These are phyloP conservation scores for Phytophthora vignae DNA, from an alignment of 352 stramenopile genomes.

Conservation along the genomic window DNA sequence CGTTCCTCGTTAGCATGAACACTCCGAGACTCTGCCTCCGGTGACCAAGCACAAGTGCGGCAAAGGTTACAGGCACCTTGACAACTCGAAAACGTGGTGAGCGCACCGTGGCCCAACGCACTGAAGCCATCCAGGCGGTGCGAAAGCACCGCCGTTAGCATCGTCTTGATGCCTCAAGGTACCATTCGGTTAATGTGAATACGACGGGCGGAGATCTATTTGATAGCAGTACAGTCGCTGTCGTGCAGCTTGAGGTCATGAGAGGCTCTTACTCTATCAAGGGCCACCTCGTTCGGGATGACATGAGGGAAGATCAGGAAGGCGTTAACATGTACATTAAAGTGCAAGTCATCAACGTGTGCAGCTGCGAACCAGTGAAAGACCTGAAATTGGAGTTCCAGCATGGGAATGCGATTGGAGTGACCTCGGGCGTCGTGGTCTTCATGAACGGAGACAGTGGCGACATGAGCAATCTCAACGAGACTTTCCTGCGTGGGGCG, in stretches of 20 bases:
- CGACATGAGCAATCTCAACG: slow-evolving; percentile 27
- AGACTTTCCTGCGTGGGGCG: slow-evolving; percentile 34
- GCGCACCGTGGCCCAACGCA: slow-evolving; percentile 17
- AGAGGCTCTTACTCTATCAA: slow-evolving; percentile 36
- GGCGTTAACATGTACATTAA: slow-evolving; percentile 31
- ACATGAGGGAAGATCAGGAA: slow-evolving; percentile 28
- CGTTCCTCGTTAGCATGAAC: slow-evolving; percentile 11
- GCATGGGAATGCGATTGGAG: slow-evolving; percentile 34
- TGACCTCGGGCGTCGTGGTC: slow-evolving; percentile 35
- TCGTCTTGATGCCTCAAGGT: slow-evolving; percentile 9
- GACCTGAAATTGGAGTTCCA: slow-evolving; percentile 34
- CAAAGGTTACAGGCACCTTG: neutral
- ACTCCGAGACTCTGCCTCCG: slow-evolving; percentile 1
- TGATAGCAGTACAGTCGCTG: neutral
- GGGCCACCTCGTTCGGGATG: slow-evolving; percentile 28
- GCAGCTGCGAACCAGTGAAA: slow-evolving; percentile 27
- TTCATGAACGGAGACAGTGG: slow-evolving; percentile 24
- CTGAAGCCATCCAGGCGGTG: slow-evolving; percentile 19
- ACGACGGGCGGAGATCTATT: slow-evolving; percentile 25
- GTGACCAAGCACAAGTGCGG: slow-evolving; percentile 14
- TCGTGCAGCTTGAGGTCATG: slow-evolving; percentile 29
- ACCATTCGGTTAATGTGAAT: slow-evolving; percentile 19
- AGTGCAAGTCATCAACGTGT: slow-evolving; percentile 35
- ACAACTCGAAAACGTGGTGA: slow-evolving; percentile 23
- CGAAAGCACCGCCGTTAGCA: slow-evolving; percentile 20